Conservation (phyloP, 768 basidiomycete species). For the Lepiota subincarnata region DNA sequence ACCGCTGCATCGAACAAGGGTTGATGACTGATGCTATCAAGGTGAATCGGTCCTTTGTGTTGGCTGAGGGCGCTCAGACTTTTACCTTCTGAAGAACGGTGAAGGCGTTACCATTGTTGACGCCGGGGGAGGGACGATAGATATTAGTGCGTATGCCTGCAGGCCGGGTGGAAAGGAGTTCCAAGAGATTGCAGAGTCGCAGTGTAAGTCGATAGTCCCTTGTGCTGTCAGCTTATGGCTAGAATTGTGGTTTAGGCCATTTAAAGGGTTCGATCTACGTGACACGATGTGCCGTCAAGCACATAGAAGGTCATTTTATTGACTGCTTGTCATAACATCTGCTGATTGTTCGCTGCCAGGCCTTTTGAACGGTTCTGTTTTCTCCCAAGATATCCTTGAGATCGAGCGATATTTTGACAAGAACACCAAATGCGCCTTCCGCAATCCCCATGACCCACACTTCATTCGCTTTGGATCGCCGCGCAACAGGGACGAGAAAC, state of each 20-base stretch:
- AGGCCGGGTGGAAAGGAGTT: slow-evolving; percentile 15
- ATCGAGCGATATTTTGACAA: slow-evolving; percentile 45
- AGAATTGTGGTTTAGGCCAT: slow-evolving; percentile 27
- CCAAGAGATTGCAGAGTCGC: slow-evolving; percentile 40
- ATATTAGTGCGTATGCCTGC: slow-evolving; percentile 48
- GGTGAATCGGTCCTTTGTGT: slow-evolving; percentile 14
- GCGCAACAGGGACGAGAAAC: slow-evolving; percentile 32
- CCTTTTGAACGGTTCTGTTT: slow-evolving; percentile 34
- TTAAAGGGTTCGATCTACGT: slow-evolving; percentile 44
- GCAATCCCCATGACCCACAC: slow-evolving; percentile 33
- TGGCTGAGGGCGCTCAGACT: neutral
- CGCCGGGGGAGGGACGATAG: slow-evolving; percentile 57
- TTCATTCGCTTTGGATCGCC: slow-evolving; percentile 45
- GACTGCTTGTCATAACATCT: neutral
- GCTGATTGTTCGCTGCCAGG: slow-evolving; percentile 19
- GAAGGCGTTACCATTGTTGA: slow-evolving; percentile 49
- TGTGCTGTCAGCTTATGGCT: neutral
- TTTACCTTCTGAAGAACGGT: slow-evolving; percentile 26
- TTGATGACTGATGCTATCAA: slow-evolving; percentile 31
- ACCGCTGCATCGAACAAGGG: slow-evolving; percentile 48
- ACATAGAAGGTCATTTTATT: slow-evolving; percentile 29
- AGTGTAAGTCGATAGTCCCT: slow-evolving; percentile 24
- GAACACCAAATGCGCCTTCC: slow-evolving; percentile 43
- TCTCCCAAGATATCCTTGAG: slow-evolving; percentile 33
- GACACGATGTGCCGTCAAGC: slow-evolving; percentile 29